Conservation (phyloP, 2,329 filamentous ascomycete species). For the Colletotrichum sp. region DNA sequence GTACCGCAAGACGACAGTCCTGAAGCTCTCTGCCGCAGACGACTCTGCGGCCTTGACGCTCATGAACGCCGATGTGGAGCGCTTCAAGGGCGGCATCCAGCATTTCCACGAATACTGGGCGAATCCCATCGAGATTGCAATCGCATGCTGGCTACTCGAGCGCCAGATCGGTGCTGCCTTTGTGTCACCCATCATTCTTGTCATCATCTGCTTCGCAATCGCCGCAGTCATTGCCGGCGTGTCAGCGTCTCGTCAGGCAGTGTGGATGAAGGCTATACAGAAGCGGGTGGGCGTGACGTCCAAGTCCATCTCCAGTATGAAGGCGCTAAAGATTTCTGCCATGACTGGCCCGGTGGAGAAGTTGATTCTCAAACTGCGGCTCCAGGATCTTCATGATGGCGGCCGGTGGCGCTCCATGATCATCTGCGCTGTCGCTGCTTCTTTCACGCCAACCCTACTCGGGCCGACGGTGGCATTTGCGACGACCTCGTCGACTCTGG, state of each 20-base stretch:
- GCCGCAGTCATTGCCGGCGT: not conserved
- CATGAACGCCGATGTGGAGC: conserved; percentile 54
- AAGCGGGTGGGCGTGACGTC: conserved; percentile 30
- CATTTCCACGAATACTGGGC: conserved; percentile 47
- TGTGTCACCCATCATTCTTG: not conserved
- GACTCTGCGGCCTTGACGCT: conserved; percentile 49
- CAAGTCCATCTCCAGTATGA: conserved; percentile 37
- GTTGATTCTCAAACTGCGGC: conserved; percentile 36
- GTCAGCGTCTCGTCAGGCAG: conserved; percentile 17
- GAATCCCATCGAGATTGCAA: conserved; percentile 42
- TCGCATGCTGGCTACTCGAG: conserved; percentile 53
- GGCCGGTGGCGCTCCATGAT: conserved; percentile 29
- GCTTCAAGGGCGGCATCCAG: conserved; percentile 37
- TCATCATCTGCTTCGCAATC: not conserved
- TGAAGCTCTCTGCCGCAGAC: conserved; percentile 35
- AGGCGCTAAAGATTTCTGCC: conserved; percentile 42
- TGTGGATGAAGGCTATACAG: conserved; percentile 28
- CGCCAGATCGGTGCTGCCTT: conserved; percentile 28
- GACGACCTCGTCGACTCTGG: conserved; percentile 27
- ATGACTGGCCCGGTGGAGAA: conserved; percentile 32
- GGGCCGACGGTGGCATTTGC: conserved; percentile 38
- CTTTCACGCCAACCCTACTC: conserved; percentile 38
- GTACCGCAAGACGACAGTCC: conserved; percentile 35
- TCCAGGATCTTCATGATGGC: conserved; percentile 35
- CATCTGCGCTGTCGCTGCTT: conserved; percentile 29